A percentile compares a stretch with the other conserved stretches of the same genome.
phyloP scores from a whole-genome alignment of 2,329 filamentous ascomycete genomes.

The Aureobasidium zeae region DNA sequence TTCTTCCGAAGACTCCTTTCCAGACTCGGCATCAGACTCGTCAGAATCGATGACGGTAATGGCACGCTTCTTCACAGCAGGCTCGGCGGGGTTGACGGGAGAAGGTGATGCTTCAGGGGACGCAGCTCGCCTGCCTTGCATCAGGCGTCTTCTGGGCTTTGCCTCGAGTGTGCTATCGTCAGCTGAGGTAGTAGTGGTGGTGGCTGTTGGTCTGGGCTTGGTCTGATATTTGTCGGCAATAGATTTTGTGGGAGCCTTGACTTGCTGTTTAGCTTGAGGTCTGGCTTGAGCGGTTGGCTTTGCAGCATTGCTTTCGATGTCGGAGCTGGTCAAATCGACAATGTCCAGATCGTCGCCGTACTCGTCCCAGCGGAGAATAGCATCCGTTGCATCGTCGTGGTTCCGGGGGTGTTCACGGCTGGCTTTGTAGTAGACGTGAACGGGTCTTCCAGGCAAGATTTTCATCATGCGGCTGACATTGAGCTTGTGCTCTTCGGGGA shows the following conservation, averaged over 20 bases:
- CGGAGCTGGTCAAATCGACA: conserved; percentile 29
- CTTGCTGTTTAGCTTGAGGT: conserved; percentile 44
- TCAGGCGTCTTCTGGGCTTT: conserved; percentile 33
- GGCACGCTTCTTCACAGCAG: conserved; percentile 18
- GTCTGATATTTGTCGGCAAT: conserved; percentile 39
- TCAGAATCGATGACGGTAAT: conserved; percentile 30
- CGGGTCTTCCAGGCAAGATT: conserved; percentile 39
- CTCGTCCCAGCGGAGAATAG: conserved; percentile 34
- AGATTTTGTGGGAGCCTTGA: conserved; percentile 45
- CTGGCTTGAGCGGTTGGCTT: conserved; percentile 27
- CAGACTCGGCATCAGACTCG: conserved; percentile 19
- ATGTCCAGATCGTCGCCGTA: conserved; percentile 11
- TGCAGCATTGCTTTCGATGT: conserved; percentile 28
- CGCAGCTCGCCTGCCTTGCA: conserved; percentile 39
- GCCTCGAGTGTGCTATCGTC: too few species aligned
- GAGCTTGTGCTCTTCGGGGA: conserved; percentile 40
- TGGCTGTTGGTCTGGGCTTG: conserved; percentile 14
- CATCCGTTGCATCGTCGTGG: conserved; percentile 45
- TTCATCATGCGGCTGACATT: conserved; percentile 46
- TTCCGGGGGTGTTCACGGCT: conserved; percentile 44
- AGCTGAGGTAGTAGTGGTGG: conserved; percentile 14
- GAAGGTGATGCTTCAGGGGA: conserved; percentile 21
- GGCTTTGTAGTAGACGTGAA: conserved; percentile 42
- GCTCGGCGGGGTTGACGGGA: conserved; percentile 16
- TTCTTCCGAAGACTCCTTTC: conserved; percentile 9